A percentile compares a stretch with the other conserved stretches of the same genome.
These are phyloP conservation scores for Wickerhamomyces hampshirensis DNA, from an alignment of 805 yeast species.

Conservation along the genomic window DNA sequence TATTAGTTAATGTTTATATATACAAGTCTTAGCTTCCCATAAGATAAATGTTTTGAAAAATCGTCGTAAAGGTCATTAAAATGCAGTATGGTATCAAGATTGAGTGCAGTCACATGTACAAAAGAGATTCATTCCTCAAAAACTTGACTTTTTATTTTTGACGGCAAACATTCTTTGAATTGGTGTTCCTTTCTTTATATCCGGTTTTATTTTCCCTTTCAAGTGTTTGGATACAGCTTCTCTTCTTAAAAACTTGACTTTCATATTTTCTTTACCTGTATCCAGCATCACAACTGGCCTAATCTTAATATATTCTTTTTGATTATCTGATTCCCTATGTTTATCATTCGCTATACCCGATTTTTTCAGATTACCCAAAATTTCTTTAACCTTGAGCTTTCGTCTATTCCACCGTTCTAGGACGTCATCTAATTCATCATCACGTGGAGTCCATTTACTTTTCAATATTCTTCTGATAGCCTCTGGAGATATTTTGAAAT, in stretches of 20 bases:
- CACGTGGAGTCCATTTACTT: slow-evolving; percentile 69
- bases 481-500: slow-evolving; percentile 73
- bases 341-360: not conserved
- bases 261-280: slow-evolving; percentile 9
- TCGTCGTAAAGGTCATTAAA: slow-evolving; percentile 2
- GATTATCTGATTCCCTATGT: not conserved
- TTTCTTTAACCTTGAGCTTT: slow-evolving; percentile 32
- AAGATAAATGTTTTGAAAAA: not conserved
- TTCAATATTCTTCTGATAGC: slow-evolving; percentile 74
- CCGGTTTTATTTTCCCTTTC: not conserved
- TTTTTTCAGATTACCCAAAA: slow-evolving; percentile 2
- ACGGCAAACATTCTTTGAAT: slow-evolving; percentile 10
- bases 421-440: slow-evolving; percentile 43
- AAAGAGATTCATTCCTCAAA: not conserved
- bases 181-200: slow-evolving; percentile 1
- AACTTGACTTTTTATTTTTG: slow-evolving; percentile 4
- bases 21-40: not conserved
- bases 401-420: slow-evolving; percentile 50
- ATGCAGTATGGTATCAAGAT: too few relatives aligned
- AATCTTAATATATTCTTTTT: not conserved
- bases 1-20: not conserved
- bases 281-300: slow-evolving; percentile 8
- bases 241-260: slow-evolving; percentile 6
- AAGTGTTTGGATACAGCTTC: not conserved
- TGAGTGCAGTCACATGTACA: not conserved